Base-by-base conservation (phyloP, 805 yeast species). In the Candida endomychidarum region DNA sequence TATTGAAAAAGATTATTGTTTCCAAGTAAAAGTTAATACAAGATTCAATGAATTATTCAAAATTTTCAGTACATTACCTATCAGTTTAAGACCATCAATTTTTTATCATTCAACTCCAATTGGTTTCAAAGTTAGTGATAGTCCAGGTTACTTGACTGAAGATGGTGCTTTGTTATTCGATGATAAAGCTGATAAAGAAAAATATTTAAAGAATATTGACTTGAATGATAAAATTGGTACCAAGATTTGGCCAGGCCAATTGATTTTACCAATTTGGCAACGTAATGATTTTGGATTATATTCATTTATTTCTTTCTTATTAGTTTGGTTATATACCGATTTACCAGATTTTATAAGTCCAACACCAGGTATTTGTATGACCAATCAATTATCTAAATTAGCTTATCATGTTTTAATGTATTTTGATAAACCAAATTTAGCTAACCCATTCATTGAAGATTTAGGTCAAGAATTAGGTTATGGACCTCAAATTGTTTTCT, bases 261-360 rank as follows among this genome's bases (percentile, higher is more conserved):
- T 93, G 60, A 68, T 93, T 42, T 53, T 83, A 14, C 96, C 96
- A 3, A 60, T 70, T 18, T 87, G 95, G 89, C 64, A 69, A 45
- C 64, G 64, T 43, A 69, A 77, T 53, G 51, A 61, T 19, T 63
- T 67, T 44, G 71, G 67, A 20, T 72, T 61, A 47, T 65, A 71
- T 49, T 49, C 70, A 23, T 56, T 73, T 39, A 36, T 67, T 12
- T 37, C 71, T 1, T 42, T 66, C 3, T 63, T 86, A 51, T 37
- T 75, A 8, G 63, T 65, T 12, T 93, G 99, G 98, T 74, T 93
- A 43, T 93, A 90, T 61, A 81, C 96, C 1, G 98, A 93, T 65
- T 73, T 93, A 58, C 99, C 99, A 2, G 96, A 88, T 56, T 75
- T 71, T 52, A 69, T 88, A 39, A 78, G 90, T 24, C 97, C 97